phyloP scores from a whole-genome alignment of 768 basidiomycete genomes.

The Russula lepida region DNA sequence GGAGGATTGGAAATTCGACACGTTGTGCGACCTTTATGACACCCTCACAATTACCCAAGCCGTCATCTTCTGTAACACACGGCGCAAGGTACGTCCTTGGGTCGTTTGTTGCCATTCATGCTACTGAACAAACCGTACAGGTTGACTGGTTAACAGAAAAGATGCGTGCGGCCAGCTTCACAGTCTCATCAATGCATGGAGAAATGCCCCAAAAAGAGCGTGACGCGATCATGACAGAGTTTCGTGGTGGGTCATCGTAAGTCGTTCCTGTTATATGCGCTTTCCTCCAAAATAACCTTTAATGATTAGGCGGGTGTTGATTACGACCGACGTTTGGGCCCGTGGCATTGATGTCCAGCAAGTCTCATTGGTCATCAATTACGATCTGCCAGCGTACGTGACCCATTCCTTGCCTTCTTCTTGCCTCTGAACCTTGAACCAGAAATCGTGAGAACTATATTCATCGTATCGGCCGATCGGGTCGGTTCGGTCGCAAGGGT shows the following conservation, averaged over 20 bases:
- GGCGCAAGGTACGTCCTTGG: conserved; percentile 68
- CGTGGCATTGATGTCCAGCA: conserved; percentile 98
- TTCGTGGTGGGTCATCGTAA: conserved; percentile 86
- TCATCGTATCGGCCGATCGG: conserved; percentile 98
- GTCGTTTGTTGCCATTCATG: not conserved
- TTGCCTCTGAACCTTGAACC: conserved; percentile 4
- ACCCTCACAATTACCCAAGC: conserved; percentile 98
- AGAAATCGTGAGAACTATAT: conserved; percentile 99
- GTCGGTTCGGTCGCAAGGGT: conserved; percentile 98
- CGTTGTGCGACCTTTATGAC: conserved; percentile 94
- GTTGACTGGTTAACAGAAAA: conserved; percentile 99
- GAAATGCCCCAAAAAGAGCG: conserved; percentile 96
- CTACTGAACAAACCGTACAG: conserved; percentile 30
- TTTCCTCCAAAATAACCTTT: not conserved
- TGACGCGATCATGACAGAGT: conserved; percentile 95
- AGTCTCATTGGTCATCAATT: conserved; percentile 95
- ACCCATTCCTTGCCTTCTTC: conserved; percentile 7
- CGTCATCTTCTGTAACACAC: conserved; percentile 98
- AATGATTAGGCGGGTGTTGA: conserved; percentile 68
- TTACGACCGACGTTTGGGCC: conserved; percentile 96
- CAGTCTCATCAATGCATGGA: conserved; percentile 92
- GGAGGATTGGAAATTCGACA: conserved; percentile 99
- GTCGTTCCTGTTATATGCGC: conserved; percentile 26
- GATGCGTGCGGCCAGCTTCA: conserved; percentile 98
- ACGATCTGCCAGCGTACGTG: conserved; percentile 88